These are phyloP conservation scores for Babesia gibsoni DNA, from an alignment of 169 alveolate species.

Conservation along the genomic window DNA sequence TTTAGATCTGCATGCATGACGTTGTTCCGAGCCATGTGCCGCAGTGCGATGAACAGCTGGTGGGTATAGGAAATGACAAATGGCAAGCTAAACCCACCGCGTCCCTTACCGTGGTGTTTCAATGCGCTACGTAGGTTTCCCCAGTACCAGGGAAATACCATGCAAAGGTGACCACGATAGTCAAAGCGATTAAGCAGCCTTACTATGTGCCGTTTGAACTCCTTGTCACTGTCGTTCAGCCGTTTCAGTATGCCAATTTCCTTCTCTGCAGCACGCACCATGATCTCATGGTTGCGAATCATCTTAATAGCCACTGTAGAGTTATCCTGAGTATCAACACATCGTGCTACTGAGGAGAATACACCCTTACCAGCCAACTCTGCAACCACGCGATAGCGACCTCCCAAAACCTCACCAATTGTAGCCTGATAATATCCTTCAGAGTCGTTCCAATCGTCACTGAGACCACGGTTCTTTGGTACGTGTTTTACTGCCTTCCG, in stretches of 20 bases:
- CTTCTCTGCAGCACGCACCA: conserved; percentile 88
- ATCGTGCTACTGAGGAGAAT: conserved; percentile 80
- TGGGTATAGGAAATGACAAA: conserved; percentile 80
- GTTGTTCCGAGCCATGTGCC: conserved; percentile 76
- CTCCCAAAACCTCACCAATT: conserved; percentile 84
- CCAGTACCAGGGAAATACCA: conserved; percentile 89
- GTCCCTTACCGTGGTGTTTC: conserved; percentile 78
- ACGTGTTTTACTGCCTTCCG: conserved; percentile 5
- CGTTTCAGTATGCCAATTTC: conserved; percentile 79
- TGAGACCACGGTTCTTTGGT: conserved; percentile 56
- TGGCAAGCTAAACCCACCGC: conserved; percentile 74
- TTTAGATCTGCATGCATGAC: conserved; percentile 88
- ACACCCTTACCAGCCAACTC: conserved; percentile 88
- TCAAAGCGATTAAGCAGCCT: conserved; percentile 76
- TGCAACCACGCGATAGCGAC: conserved; percentile 79
- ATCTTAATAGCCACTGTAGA: conserved; percentile 81
- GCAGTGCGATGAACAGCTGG: conserved; percentile 80
- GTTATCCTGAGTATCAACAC: conserved; percentile 68
- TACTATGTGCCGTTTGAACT: conserved; percentile 77
- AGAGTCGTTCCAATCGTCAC: conserved; percentile 80
- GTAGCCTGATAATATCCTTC: conserved; percentile 81
- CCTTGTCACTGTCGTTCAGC: conserved; percentile 80
- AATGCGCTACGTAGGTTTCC: conserved; percentile 85
- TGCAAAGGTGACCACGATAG: conserved; percentile 85
- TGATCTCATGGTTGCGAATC: conserved; percentile 86